Conservation (phyloP, 2,329 filamentous ascomycete genomes). For the Macrophomina tecta region DNA sequence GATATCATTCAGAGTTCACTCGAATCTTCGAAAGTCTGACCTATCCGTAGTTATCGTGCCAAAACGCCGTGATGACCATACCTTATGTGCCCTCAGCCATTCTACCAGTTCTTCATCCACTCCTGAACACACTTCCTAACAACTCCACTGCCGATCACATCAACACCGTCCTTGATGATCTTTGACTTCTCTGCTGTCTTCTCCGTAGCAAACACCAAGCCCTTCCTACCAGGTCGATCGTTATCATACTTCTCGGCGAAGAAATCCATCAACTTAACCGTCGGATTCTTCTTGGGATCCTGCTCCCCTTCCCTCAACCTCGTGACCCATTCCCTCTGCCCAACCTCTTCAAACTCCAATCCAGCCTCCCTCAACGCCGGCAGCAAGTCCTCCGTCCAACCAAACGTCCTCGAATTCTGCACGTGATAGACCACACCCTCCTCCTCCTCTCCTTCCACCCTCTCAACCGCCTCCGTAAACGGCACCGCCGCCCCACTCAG, state of each 20-base stretch:
- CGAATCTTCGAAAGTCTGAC: no score
- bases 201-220: slow-evolving; percentile 35
- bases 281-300: slow-evolving; percentile 53
- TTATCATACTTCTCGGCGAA: slow-evolving; percentile 59
- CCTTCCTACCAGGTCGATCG: slow-evolving; percentile 40
- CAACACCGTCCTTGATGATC: slow-evolving; percentile 23
- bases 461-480: neutral
- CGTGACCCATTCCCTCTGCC: slow-evolving; percentile 30
- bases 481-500: slow-evolving; percentile 32
- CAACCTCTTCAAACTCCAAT: slow-evolving; percentile 36
- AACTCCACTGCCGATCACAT: slow-evolving; percentile 24
- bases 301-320: slow-evolving; percentile 48
- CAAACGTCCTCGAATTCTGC: slow-evolving; percentile 56
- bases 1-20: no score
- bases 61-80: neutral
- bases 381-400: slow-evolving; percentile 61
- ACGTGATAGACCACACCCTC: slow-evolving; percentile 52
- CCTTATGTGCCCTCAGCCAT: neutral
- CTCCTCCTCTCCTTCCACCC: neutral
- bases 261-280: slow-evolving; percentile 61
- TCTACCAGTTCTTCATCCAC: slow-evolving; percentile 23
- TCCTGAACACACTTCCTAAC: slow-evolving; percentile 23
- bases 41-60: neutral
- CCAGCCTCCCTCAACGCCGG: slow-evolving; percentile 56
- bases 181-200: slow-evolving; percentile 14